Evolutionary conservation across 1,139 yeast species (phyloP), one percentile per base, ranked within the genome.

Genomic region (Hanseniaspora gamundiae): DNA sequence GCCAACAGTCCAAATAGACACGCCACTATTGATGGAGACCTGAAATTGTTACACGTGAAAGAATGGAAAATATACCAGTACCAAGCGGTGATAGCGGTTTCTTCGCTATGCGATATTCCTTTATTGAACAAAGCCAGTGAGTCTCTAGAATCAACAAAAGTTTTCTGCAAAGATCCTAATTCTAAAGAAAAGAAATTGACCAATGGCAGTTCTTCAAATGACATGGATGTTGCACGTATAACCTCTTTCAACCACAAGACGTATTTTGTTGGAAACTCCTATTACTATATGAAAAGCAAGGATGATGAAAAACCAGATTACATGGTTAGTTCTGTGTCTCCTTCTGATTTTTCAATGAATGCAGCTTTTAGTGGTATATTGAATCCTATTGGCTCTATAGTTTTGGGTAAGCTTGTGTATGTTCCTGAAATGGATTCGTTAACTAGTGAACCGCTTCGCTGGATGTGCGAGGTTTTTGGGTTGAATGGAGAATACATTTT

Each of bases 51-150:
- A 16, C 69, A 70, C 48, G 71, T 80, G 0, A 67, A 66, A 42
- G 97, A 88, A 61, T 66, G 75, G 42, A 73, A 71, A 49, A 80
- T 91, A 0, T 87, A 96, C 59, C 76, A 75, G 41, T 86, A 86
- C 55, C 71, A 71, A 51, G 70, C 80, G 59, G 68, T 68, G n/a
- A 62, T 86, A 1, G 69, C 71, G 39, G 66, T 80, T 1, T 80
- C 83, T 0, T 64, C 66, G 6, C 63, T 85, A 20, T 87, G 95
- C 58, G 54, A 57, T 8, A 28, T 59, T 27, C 42, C 29, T 14
- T 40, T 40, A 11, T 35, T 35, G 22, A 50, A 47, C 19, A 54
- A 50, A 43, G 55, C 39, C 17, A 24, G 19, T 22, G 39, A 20
- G 19, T 22, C 39, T 22, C 22, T 21, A 8, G 20, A 17, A 11